Evolutionary conservation across 441 rosid species (phyloP).

Genomic region (Croton setiger): DNA sequence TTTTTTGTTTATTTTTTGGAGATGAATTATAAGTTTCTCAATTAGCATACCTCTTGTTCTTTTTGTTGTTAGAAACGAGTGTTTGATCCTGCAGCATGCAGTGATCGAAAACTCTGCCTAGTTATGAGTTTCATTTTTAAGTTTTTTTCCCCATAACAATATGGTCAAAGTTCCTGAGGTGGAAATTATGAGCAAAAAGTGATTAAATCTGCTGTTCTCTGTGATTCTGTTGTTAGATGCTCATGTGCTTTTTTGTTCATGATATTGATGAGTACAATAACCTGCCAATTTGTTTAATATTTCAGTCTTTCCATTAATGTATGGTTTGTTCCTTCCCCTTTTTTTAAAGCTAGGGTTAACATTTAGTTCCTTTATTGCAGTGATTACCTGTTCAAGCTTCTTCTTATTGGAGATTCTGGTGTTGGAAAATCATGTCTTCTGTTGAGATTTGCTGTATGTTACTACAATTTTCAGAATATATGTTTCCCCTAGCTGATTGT

Average conservation of each 20-base stretch:
- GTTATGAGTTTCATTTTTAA: too few relatives aligned
- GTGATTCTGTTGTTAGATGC: not conserved
- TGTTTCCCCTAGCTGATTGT: not conserved
- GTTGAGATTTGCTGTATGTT: slow-evolving; percentile 19
- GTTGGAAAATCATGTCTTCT: slow-evolving; percentile 23
- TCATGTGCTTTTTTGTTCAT: not conserved
- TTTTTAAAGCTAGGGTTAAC: not conserved
- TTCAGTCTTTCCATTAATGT: not conserved
- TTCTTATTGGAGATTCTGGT: slow-evolving; percentile 20
- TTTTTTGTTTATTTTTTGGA: too few relatives aligned
- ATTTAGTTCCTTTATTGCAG: not conserved
- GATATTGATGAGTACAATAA: not conserved
- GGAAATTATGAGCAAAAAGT: not conserved
- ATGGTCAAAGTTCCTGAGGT: slow-evolving; percentile 1
- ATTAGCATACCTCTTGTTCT: not conserved
- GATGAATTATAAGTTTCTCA: not conserved
- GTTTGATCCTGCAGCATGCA: not conserved
- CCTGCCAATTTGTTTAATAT: not conserved
- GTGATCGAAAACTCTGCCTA: too few relatives aligned
- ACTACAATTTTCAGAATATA: not conserved
- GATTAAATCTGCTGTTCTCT: not conserved
- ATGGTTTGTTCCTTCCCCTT: not conserved
- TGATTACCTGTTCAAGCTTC: slow-evolving; percentile 22
- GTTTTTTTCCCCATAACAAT: not conserved
- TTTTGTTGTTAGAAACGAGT: not conserved